Conservation (phyloP, 2,329 filamentous ascomycete genomes). For the Fusarium pseudoanthophilum region DNA sequence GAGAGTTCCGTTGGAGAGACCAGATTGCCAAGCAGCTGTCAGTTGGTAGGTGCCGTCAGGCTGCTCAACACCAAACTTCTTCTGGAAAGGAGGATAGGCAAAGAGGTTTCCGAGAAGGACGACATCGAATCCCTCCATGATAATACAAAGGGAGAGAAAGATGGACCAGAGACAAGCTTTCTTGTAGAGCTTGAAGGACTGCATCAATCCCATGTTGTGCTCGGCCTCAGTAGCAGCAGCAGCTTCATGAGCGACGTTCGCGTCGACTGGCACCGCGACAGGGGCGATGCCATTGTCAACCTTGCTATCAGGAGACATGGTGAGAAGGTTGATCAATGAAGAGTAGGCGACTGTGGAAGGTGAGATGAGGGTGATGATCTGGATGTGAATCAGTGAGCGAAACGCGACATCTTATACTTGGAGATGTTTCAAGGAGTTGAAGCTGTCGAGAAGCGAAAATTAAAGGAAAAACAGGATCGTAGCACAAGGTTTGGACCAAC, state of each 20-base stretch:
- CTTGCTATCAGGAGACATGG: conserved; percentile 27
- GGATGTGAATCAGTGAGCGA: neutral
- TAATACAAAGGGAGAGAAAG: conserved; percentile 51
- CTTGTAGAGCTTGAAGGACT: conserved; percentile 54
- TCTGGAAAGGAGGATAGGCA: conserved; percentile 53
- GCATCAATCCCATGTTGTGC: conserved; percentile 47
- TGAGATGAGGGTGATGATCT: conserved; percentile 1
- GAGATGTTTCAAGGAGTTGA: neutral
- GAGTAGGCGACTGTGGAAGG: neutral
- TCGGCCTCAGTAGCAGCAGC: conserved; percentile 48
- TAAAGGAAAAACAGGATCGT: neutral
- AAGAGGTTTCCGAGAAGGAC: conserved; percentile 55
- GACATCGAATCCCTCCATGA: conserved; percentile 57
- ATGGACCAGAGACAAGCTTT: conserved; percentile 53
- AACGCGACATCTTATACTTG: conserved; percentile 15
- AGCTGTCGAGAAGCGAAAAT: neutral
- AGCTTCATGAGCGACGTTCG: conserved; percentile 36
- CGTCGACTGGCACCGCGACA: conserved; percentile 19
- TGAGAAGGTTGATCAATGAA: neutral
- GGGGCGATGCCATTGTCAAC: conserved; percentile 22
- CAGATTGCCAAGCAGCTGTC: conserved; percentile 63
- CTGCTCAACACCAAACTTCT: conserved; percentile 52
- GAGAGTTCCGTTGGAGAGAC: conserved; percentile 59
- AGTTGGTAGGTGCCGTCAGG: conserved; percentile 57
- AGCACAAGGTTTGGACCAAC: neutral